Evolutionary conservation across 2,329 filamentous ascomycete species (phyloP).

Genomic region (Geosmithia morbida): DNA sequence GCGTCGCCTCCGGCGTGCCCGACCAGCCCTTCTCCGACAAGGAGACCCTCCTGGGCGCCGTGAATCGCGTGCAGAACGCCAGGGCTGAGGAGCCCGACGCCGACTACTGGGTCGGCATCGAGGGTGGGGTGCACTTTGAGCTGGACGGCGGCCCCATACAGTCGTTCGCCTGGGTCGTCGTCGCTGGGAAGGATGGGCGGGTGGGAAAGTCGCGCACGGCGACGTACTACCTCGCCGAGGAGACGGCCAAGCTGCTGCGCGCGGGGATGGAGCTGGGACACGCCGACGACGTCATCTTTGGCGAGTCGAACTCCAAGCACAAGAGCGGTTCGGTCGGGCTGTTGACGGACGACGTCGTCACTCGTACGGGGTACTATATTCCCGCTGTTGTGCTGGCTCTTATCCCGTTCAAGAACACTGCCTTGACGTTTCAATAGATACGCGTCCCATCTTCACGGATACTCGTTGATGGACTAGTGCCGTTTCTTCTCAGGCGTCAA

Average conservation of each 20-base stretch:
- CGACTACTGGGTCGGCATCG: constrained; percentile 25
- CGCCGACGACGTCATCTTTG: constrained; percentile 22
- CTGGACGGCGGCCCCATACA: constrained; percentile 9
- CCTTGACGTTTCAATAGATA: constrained; percentile 13
- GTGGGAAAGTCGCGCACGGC: constrained; percentile 20
- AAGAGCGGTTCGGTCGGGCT: constrained; percentile 23
- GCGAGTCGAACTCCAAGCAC: constrained; percentile 20
- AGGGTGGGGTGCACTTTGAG: constrained; percentile 20
- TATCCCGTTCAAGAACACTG: constrained; percentile 22
- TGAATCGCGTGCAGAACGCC: constrained; percentile 19
- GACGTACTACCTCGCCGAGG: constrained; percentile 20
- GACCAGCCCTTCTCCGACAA: constrained; percentile 22
- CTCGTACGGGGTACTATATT: constrained; percentile 19
- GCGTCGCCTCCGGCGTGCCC: constrained; percentile 21
- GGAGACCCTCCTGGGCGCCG: constrained; percentile 21
- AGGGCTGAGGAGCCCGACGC: constrained; percentile 13
- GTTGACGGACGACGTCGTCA: constrained; percentile 20
- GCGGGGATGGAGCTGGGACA: constrained; percentile 23
- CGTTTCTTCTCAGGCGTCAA: too few species aligned
- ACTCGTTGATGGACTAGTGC: too few species aligned
- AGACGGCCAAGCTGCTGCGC: constrained; percentile 18
- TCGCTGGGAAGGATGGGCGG: constrained; percentile 7
- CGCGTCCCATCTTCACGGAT: too few species aligned
- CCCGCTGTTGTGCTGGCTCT: constrained; percentile 24
- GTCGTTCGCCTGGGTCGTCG: constrained; percentile 25